phyloP scores from a whole-genome alignment of 306 rosid species.

The Medicago truncatula region DNA sequence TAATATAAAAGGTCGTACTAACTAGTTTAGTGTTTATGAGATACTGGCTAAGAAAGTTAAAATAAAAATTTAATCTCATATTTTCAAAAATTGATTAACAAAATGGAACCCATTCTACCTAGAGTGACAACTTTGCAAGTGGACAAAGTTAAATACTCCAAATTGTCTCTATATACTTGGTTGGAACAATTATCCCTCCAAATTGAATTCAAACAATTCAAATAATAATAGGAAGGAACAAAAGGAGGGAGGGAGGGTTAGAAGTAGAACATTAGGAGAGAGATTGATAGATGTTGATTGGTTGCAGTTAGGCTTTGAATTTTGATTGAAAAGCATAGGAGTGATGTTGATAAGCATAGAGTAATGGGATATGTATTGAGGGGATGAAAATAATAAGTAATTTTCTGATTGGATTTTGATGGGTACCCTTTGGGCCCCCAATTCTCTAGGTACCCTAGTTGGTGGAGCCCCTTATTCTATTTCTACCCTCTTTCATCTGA shows the following conservation, averaged over 20 bases:
- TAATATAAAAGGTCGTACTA: too few species aligned
- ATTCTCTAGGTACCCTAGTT: neutral
- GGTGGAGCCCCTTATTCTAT: constrained; percentile 28
- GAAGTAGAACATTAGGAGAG: too few species aligned
- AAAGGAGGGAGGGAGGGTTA: neutral
- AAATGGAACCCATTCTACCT: too few species aligned
- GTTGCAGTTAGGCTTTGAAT: neutral
- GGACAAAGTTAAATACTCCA: neutral
- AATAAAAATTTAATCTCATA: too few species aligned
- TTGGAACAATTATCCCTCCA: constrained; percentile 17
- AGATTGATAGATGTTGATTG: neutral
- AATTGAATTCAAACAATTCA: neutral
- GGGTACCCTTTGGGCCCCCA: neutral
- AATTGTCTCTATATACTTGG: neutral
- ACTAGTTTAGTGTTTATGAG: too few species aligned
- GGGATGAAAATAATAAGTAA: neutral
- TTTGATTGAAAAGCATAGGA: constrained; percentile 21
- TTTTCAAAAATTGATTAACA: too few species aligned
- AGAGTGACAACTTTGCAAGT: too few species aligned
- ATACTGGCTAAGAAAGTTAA: too few species aligned
- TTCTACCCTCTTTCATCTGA: constrained; percentile 21
- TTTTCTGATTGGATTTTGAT: neutral
- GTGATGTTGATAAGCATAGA: neutral
- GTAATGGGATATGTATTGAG: constrained; percentile 15
- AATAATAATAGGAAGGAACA: neutral